Evolutionary conservation across 257 asterid genomes (phyloP), one percentile per base, ranked within the genome.

Genomic region (Capsicum pubescens): DNA sequence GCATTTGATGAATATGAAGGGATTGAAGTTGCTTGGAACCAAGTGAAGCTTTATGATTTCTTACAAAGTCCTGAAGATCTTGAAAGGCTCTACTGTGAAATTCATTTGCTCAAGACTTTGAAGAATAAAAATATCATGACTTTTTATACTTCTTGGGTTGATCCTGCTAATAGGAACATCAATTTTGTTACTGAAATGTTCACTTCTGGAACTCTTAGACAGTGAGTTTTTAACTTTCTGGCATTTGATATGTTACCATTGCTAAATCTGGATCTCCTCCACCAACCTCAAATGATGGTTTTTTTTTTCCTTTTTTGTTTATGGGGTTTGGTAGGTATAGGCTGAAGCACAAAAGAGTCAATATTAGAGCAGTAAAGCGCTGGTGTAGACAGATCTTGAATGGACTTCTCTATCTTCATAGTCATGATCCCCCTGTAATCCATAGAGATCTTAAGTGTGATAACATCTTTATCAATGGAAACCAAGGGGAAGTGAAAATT

Each of bases 391-490:
- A 90, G 89, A 90, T 90, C 88, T 86, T 90, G 71, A 86, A 76
- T 83, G 91, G 93, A 39, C 90, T 90, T 84, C 90, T 86, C 15
- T 90, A 90, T 86, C 93, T 90, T 83, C 93, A 90, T 86, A 89
- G 86, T 83, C 93, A 87, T 83, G 90, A 90, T 46, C 93, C 91
- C 36, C 93, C 93, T 79, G 93, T 90, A 85, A 89, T 90, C 9
- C 93, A 90, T 83, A 90, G 93, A 86, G 93, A 90, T 83, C 93
- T 90, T 84, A 90, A 90, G 83, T 90, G 93, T 82, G 91, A 90
- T 69, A 90, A 90, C 84, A 90, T 90, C 50, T 90, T 90, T 80
- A 85, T 90, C 39, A 90, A 90, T 82, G 93, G 93, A 56, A 90
- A 90, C 84, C 93, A 87, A 86, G 93, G 93, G 54, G 90, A 90